Conservation (phyloP, 2,329 filamentous ascomycete genomes). For the Helicocarpus griseus region DNA sequence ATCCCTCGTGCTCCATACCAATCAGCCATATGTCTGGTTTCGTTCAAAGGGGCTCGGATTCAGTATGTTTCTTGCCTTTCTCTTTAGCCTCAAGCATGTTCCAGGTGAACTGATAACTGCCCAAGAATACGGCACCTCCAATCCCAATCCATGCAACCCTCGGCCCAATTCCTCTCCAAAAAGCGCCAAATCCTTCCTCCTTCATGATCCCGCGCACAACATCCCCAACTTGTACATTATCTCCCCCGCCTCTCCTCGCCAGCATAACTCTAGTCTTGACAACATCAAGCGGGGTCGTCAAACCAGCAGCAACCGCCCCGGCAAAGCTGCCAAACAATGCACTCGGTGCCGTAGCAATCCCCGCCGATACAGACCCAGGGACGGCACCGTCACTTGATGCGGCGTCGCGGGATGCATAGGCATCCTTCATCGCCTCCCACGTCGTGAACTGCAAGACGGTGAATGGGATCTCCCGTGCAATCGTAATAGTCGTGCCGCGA, state of each 20-base stretch:
- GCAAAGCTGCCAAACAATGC: slow-evolving; percentile 75
- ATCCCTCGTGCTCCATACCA: background rate
- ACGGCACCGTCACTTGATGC: slow-evolving; percentile 10
- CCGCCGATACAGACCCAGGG: slow-evolving; percentile 13
- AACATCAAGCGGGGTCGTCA: slow-evolving; percentile 91
- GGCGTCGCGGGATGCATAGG: slow-evolving; percentile 39
- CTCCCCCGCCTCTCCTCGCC: slow-evolving; percentile 55
- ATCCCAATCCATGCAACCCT: slow-evolving; percentile 90
- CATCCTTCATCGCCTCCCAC: slow-evolving; percentile 81
- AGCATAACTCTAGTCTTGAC: slow-evolving; percentile 97
- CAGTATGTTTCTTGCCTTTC: slow-evolving; percentile 11
- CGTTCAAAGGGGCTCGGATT: slow-evolving; percentile 3
- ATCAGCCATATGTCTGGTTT: background rate
- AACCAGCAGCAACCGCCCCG: slow-evolving; percentile 72
- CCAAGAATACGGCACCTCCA: slow-evolving; percentile 88
- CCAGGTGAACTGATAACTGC: slow-evolving; percentile 81
- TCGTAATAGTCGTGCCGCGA: slow-evolving; percentile 81
- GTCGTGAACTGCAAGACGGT: slow-evolving; percentile 95
- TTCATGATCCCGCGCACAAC: slow-evolving; percentile 56
- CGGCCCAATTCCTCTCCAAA: slow-evolving; percentile 55
- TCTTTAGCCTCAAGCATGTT: slow-evolving; percentile 53
- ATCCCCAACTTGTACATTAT: slow-evolving; percentile 33
- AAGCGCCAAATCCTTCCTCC: slow-evolving; percentile 36
- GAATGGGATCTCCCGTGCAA: slow-evolving; percentile 93
- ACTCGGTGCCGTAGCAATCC: slow-evolving; percentile 64